Percentiles rank a stretch among this genome's conserved stretches.
Conservation (phyloP, 148 eudicot genomes). For the Spergularia marina region DNA sequence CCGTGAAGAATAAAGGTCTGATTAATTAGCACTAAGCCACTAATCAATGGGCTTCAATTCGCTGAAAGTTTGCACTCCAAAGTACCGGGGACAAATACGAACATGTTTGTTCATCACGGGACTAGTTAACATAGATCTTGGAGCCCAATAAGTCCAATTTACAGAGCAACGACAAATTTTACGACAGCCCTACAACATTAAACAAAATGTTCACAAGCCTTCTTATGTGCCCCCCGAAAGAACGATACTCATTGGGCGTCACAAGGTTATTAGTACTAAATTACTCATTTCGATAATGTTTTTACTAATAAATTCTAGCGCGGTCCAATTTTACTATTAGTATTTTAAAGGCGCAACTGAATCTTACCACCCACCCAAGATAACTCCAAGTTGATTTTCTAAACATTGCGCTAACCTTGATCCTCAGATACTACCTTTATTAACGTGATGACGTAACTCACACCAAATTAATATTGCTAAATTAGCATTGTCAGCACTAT, state of each 20-base stretch:
- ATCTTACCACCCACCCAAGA: no score
- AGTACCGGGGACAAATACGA: constrained; percentile 6
- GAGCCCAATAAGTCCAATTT: constrained; percentile 20
- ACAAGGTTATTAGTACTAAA: no score
- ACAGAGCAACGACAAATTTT: not conserved
- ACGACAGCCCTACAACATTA: not conserved
- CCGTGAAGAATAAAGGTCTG: not conserved
- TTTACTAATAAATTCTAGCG: no score
- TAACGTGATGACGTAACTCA: no score
- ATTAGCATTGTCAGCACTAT: not conserved
- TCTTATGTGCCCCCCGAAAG: not conserved
- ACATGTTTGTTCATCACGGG: constrained; percentile 22
- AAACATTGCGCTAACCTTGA: not conserved
- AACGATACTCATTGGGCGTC: no score
- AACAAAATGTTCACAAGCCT: not conserved
- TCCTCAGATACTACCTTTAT: no score
- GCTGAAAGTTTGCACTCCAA: not conserved
- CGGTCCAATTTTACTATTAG: not conserved
- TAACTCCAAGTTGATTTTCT: not conserved
- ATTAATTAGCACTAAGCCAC: not conserved
- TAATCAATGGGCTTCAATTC: constrained; percentile 22
- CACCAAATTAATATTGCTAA: no score
- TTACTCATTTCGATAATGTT: no score
- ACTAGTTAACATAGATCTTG: constrained; percentile 22
- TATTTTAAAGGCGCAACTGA: no score